Base-by-base conservation (phyloP, 345 rosid genomes). In the Mangifera indica region DNA sequence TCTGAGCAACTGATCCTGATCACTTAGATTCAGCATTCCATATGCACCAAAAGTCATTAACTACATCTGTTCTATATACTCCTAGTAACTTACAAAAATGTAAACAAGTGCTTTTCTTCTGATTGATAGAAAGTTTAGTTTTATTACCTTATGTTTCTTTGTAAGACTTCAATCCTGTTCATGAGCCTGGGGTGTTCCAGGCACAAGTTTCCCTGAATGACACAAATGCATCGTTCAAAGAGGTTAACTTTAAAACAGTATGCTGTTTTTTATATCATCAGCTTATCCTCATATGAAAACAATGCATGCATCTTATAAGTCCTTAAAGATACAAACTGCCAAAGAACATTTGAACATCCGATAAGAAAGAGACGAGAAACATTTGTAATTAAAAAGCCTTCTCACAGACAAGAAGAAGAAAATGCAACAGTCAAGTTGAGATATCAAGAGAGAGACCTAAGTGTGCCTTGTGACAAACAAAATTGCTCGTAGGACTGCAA, bases 101-200 rank as follows among this genome's bases (percentile, higher is more conserved):
- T 3, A 54, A 51, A 5, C 10, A 56, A 15, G 40, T 15, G 49
- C 6, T 32, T 10, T 29, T 32, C 3, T 22, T 26, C 55, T 67
- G 46, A 7, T 15, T 40, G 10, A 42, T 18, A 9, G 13, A 46
- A 44, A 42, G 53, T 12, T 49, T 42, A 22, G 0, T 25, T 11
- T 49, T 14, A 45, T 66, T 78, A 92, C 98, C 93, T 89, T 53
- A 87, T 14, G 80, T 75, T 83, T 80, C 79, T 89, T 72, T 89
- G 84, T 61, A 92, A 60, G 60, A 80, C 82, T 81, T 90, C 93
- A 75, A 86, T 77, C 75, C 81, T 87, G 56, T 84, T 78, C 78
- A 67, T 54, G 45, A 88, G 89, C 84, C 79, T 90, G 17, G 92
- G 83, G 44, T 67, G 78, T 81, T 88, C 97, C 55, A 79, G 66